Base-by-base conservation (phyloP, 768 basidiomycete species). In the Suillus clintonianus region DNA sequence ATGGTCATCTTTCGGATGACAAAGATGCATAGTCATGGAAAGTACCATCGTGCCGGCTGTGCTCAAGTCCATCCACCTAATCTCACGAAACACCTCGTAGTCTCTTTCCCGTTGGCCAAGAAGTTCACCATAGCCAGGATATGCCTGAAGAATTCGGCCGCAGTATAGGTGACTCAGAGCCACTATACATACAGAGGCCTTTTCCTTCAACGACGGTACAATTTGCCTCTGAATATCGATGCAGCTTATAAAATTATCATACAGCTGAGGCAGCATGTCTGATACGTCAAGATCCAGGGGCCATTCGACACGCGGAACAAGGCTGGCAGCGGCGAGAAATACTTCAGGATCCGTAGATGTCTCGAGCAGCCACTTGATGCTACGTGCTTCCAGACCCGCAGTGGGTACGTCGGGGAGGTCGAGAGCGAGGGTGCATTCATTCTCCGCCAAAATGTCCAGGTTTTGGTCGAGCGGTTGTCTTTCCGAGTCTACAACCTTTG, bases 11-110 rank as follows among this genome's bases (percentile, higher is more conserved):
- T 47, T 11, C n/a, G 11, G 11, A 47, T 13, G 0, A 47, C n/a
- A 47, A 50, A 50, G 24, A 1, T 15, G 1, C 24, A 8, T 15
- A 50, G 24, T 3, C 14, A 3, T 15, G 14, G 14, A 0, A 50
- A 50, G 48, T 14, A 50, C 48, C 45, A 2, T 13, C 4, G 0
- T 0, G 22, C 22, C 1, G 11, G 13, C 9, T 13, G 0, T 1
- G n/a, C 5, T 1, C 1, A 22, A 13, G 45, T 13, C 2, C 45
- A 2, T n/a, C 10, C 4, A 0, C 0, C 0, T 45, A 0, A 45
- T 22, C 45, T 45, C 0, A 5, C 5, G 0, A 22, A 47, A 50
- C 15, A 27, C 14, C 8, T 27, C 15, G 3, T 8, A 27, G 27
- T 50, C 48, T 27, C 24, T 9, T 15, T 8, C 9, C 15, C 8